phyloP scores from a whole-genome alignment of 148 eudicot species.

The Mesembryanthemum crystallinum region DNA sequence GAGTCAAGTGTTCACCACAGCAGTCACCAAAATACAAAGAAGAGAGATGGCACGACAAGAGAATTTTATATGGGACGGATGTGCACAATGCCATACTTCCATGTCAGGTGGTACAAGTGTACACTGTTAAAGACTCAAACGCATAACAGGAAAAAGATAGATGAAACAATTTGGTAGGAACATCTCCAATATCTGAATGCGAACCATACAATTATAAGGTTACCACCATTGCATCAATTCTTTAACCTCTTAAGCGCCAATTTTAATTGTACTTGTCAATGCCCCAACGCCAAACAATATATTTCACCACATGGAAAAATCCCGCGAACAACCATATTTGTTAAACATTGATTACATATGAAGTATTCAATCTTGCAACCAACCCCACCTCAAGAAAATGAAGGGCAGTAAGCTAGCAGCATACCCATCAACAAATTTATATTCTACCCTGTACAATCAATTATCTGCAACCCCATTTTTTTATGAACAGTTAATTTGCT shows the following conservation, averaged over 20 bases:
- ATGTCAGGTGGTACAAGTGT: not conserved
- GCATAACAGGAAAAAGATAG: too few species aligned
- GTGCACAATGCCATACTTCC: not conserved
- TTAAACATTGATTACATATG: not conserved
- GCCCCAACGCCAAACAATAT: not conserved
- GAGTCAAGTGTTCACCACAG: not conserved
- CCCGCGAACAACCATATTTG: not conserved
- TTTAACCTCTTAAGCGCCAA: not conserved
- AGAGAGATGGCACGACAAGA: not conserved
- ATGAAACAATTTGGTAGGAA: not conserved
- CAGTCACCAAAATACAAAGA: not conserved
- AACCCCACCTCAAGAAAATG: not conserved
- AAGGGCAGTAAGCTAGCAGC: not conserved
- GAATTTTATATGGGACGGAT: not conserved
- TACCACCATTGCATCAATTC: not conserved
- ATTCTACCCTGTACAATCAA: not conserved
- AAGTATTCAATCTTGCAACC: not conserved
- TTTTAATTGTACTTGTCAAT: too few species aligned
- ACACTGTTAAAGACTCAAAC: not conserved
- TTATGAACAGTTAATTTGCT: not conserved
- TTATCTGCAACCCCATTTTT: not conserved
- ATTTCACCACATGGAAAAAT: constrained; percentile 2
- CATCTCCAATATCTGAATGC: not conserved
- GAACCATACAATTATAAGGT: not conserved
- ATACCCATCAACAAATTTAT: not conserved